Evolutionary conservation across 805 yeast genomes (phyloP), one percentile per base, ranked within the genome.

Genomic region (Cyberlindnera mycetangii): DNA sequence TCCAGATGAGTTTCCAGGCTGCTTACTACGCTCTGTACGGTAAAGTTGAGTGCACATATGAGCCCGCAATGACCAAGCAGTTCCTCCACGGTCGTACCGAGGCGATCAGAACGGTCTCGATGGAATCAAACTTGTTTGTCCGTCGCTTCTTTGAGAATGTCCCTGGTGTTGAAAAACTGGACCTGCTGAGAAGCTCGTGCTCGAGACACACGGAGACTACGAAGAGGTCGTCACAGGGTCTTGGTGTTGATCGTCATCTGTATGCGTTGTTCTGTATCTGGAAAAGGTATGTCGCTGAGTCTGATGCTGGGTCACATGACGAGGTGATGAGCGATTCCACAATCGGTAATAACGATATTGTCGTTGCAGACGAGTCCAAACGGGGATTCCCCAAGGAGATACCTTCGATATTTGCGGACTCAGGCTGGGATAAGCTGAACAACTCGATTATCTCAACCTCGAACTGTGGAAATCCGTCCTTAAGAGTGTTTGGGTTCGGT

Each of bases 61-160:
- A 89, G 67, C 97, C 97, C 2, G 96, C 96, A 8, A 89, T 89
- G 97, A 90, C 97, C 4, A 89, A 89, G 64, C 71, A 71, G 47
- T 89, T 83, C 61, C 74, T 83, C 51, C 96, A 89, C 60, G 97
- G 97, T 10, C 76, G 97, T 62, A 89, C 97, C 1, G 97, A 89
- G 65, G 95, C 96, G 4, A 81, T 89, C 44, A 74, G 97, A 57
- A 77, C 95, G 0, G 97, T 89, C 5, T 81, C 92, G 7, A 72
- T 78, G 54, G 88, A 88, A 60, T 83, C 93, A 1, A 85, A 85
- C 58, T 71, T 76, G 37, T 89, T 89, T 67, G 95, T 88, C 15
- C 79, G 95, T 45, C 85, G 87, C 52, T 84, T 89, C 61, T 85
- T 92, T 61, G 93, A 87, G 57, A 71, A 78, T 39, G 73, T 79